Conservation (phyloP, 805 yeast species). For the Metschnikowia colocasiae region DNA sequence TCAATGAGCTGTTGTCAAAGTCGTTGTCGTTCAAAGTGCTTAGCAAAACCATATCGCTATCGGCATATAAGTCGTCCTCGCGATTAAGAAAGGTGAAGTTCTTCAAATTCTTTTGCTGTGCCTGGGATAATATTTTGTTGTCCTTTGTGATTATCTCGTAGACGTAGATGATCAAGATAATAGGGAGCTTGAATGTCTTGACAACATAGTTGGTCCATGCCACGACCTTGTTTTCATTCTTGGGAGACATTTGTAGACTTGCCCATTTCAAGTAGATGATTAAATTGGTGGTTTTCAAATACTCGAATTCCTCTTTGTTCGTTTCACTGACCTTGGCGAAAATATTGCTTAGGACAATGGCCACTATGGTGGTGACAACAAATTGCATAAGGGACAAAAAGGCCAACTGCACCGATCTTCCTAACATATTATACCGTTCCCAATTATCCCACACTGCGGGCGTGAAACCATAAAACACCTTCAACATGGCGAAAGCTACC, state of each 20-base stretch:
- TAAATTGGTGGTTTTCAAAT: constrained; percentile 37
- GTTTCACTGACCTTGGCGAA: constrained; percentile 31
- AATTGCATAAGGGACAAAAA: constrained; percentile 53
- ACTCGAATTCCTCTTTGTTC: constrained; percentile 39
- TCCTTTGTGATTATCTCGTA: constrained; percentile 31
- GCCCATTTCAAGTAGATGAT: constrained; percentile 36
- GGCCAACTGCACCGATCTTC: constrained; percentile 45
- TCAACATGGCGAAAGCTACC: constrained; percentile 49
- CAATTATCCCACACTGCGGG: constrained; percentile 60
- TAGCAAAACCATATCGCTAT: constrained; percentile 26
- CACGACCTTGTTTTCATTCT: constrained; percentile 10
- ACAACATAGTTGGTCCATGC: constrained; percentile 18
- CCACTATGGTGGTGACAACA: constrained; percentile 51
- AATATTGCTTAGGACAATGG: constrained; percentile 48
- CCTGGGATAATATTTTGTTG: constrained; percentile 15
- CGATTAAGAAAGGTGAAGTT: constrained; percentile 34
- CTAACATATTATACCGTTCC: constrained; percentile 45
- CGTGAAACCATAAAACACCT: constrained; percentile 54
- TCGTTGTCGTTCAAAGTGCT: constrained; percentile 14
- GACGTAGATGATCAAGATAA: constrained; percentile 28
- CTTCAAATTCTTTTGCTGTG: constrained; percentile 24
- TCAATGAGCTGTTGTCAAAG: constrained; percentile 25
- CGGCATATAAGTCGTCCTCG: constrained; percentile 30
- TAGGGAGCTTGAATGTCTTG: constrained; percentile 35
- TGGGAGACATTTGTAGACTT: constrained; percentile 17